Evolutionary conservation across 2,329 filamentous ascomycete genomes (phyloP), one percentile per base, ranked within the genome.

Genomic region (Elsinoe ampelina): DNA sequence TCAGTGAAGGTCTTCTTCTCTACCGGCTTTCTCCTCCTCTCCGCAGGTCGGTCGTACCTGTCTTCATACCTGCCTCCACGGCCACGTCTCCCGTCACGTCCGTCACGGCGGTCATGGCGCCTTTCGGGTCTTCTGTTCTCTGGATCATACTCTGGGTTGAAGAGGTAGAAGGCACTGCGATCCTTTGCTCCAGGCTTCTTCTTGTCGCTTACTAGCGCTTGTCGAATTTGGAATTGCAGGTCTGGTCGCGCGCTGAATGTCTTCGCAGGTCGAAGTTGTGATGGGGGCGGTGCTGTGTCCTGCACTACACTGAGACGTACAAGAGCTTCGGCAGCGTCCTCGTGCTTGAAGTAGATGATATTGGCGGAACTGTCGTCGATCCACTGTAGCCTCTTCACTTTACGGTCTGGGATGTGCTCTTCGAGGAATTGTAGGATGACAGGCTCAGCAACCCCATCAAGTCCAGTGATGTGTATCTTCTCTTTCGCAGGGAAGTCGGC

Each of bases 361-460:
- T 97, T 97, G 60, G 89, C 89, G 0, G 89, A 92, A 5, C 82
- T 84, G 70, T 98, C 93, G 69, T 97, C 89, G 62, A 98, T 89
- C 93, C 93, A 98, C 73, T 97, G 90, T 61, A 96, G 77, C 60
- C 81, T 79, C 57, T 80, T 75, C 57, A 84, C 75, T 54, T 74
- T 66, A 57, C 78, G 75, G 12, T 71, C 68, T 35, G 77, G 73
- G 65, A 80, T 89, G 69, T 93, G 81, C 61, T 87, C 79, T 48
- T 76, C 72, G 36, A 66, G 63, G 64, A 90, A 96, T 58, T 80
- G 76, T 63, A 86, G 85, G 64, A 97, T 85, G 61, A 95, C 83
- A 57, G 83, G 79, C 26, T 90, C 90, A 32, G 86, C 88, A 67
- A 97, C 76, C 42, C 85, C 82, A 66, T 95, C 86, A 2, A 97